phyloP scores from a whole-genome alignment of 2,329 filamentous ascomycete genomes.

The Alternaria infectoria region DNA sequence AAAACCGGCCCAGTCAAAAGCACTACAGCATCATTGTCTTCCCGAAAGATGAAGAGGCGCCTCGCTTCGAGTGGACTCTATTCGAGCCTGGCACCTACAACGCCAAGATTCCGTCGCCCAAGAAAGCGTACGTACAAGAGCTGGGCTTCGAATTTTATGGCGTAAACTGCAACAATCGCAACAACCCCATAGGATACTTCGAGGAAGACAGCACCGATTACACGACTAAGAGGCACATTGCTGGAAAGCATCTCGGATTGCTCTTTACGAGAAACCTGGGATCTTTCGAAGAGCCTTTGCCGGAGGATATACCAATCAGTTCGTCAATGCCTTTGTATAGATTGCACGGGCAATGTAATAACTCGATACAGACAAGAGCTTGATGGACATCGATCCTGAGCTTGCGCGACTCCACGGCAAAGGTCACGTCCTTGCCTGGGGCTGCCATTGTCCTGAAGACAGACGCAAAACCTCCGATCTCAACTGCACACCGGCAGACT shows the following conservation, averaged over 20 bases:
- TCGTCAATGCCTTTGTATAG: not conserved
- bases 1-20: not conserved
- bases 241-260: not conserved
- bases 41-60: not conserved
- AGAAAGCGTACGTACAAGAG: not conserved
- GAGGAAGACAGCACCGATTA: not conserved
- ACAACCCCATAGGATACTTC: not conserved
- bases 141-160: not conserved
- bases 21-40: not conserved
- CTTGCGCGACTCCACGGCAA: not conserved
- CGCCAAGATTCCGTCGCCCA: not conserved
- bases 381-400: conserved; percentile 1
- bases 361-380: not conserved
- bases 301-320: not conserved
- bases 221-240: not conserved
- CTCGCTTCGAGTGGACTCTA: not conserved
- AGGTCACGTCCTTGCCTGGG: not conserved
- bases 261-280: not conserved
- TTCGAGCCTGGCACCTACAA: conserved; percentile 1
- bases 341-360: not conserved
- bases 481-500: conserved; percentile 5
- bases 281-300: not conserved
- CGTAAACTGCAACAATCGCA: not conserved
- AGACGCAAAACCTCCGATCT: not conserved
- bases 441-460: not conserved